Evolutionary conservation across 1,139 yeast genomes (phyloP).

Genomic region (Hyphopichia burtonii): DNA sequence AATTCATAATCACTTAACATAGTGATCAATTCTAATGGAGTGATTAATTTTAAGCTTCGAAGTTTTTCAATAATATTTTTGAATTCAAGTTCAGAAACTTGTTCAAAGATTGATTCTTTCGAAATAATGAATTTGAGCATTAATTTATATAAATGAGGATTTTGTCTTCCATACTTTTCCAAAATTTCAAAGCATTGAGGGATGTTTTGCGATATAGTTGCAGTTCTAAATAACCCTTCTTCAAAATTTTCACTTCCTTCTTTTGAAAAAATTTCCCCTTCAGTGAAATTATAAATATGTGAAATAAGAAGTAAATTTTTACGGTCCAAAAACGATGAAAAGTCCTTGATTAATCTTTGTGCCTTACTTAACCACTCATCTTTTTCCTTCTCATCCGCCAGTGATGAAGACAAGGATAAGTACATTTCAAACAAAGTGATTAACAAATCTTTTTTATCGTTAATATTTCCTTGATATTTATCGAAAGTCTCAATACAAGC

Average conservation of each 20-base stretch:
- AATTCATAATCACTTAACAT: constrained; percentile 61
- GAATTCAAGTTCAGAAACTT: constrained; percentile 56
- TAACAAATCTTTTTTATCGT: constrained; percentile 69
- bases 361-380: constrained; percentile 70
- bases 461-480: constrained; percentile 66
- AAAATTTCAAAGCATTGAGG: constrained; percentile 56
- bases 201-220: constrained; percentile 59
- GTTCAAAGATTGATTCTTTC: constrained; percentile 48
- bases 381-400: constrained; percentile 12
- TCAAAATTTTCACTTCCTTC: constrained; percentile 47
- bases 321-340: constrained; percentile 50
- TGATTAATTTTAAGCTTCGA: constrained; percentile 52
- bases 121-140: constrained; percentile 70
- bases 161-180: constrained; percentile 57
- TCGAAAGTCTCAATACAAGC: constrained; percentile 85
- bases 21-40: constrained; percentile 77
- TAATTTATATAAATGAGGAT: constrained; percentile 63
- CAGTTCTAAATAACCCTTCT: constrained; percentile 64
- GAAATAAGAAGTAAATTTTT: constrained; percentile 64
- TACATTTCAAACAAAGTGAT: constrained; percentile 84
- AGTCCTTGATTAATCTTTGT: constrained; percentile 41
- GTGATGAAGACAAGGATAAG: constrained; percentile 50
- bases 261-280: constrained; percentile 42
- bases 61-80: constrained; percentile 47
- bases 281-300: constrained; percentile 58